Conservation (phyloP, 169 alveolate genomes). For the Prorocentrum cordatum region DNA sequence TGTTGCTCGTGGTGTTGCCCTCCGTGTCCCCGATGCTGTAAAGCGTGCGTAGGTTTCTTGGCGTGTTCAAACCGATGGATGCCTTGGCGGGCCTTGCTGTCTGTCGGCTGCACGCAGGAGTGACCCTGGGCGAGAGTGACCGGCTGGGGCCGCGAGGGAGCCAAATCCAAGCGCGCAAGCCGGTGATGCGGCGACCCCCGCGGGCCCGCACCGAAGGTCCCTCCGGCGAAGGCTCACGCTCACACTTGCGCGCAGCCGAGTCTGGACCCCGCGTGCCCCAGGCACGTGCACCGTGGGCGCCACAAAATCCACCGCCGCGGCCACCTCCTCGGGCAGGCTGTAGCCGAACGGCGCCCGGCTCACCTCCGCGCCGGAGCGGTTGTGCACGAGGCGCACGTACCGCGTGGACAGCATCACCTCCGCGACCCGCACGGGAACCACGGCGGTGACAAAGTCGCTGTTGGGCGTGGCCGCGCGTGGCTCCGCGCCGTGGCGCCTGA, state of each 20-base stretch:
- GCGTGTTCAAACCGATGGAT: neutral
- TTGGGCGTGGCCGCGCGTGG: neutral
- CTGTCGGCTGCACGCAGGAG: no score
- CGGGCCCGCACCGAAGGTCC: no score
- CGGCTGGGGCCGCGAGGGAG: no score
- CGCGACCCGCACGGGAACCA: neutral
- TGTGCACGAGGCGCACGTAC: neutral
- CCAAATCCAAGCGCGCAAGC: no score
- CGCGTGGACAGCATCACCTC: neutral
- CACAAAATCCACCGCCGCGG: neutral
- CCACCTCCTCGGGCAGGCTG: neutral
- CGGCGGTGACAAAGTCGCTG: neutral
- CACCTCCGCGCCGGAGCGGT: neutral
- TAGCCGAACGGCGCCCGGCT: neutral
- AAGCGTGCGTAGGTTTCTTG: neutral
- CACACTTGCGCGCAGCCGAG: no score
- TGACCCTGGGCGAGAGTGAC: no score
- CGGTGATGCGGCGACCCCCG: no score
- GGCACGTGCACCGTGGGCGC: conserved; percentile 19
- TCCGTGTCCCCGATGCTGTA: neutral
- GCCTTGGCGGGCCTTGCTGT: no score
- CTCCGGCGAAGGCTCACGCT: no score
- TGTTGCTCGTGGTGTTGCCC: neutral
- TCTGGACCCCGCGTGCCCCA: no score
- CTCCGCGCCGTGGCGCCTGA: neutral